These are phyloP conservation scores for Exserohilum turcica DNA, from an alignment of 2,329 filamentous ascomycete species.

Conservation along the genomic window DNA sequence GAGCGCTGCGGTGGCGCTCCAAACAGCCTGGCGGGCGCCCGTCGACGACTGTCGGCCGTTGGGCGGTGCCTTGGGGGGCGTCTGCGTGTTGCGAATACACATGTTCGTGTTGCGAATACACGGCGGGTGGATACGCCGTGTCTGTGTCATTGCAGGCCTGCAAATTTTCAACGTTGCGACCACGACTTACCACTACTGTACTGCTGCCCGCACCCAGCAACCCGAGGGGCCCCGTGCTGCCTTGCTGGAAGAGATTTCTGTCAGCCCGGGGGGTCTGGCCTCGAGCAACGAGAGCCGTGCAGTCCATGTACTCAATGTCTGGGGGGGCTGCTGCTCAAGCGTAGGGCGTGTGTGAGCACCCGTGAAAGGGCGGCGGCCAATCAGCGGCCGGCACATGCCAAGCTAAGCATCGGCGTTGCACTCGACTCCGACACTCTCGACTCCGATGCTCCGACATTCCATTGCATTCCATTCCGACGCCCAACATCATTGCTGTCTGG, in stretches of 20 bases:
- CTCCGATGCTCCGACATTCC: too few species aligned
- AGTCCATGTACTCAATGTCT: too few species aligned
- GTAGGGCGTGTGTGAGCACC: conserved; percentile 20
- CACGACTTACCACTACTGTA: conserved; percentile 23
- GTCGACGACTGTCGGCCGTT: too few species aligned
- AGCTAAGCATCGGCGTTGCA: too few species aligned
- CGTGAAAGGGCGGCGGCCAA: conserved; percentile 22
- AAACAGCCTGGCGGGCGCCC: too few species aligned
- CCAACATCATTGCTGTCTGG: conserved; percentile 1
- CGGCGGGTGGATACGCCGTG: conserved; percentile 30
- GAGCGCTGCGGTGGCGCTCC: too few species aligned
- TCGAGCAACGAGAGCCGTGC: too few species aligned
- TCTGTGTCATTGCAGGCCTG: conserved; percentile 27
- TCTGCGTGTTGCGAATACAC: conserved; percentile 16
- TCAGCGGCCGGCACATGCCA: too few species aligned
- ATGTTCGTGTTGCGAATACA: conserved; percentile 15
- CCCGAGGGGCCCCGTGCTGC: conserved; percentile 20
- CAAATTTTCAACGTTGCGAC: conserved; percentile 32
- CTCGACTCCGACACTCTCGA: too few species aligned
- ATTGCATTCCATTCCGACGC: too few species aligned
- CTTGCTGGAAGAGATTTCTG: conserved; percentile 4
- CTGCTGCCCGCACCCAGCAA: conserved; percentile 11
- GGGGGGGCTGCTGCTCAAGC: not conserved
- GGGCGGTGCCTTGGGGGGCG: too few species aligned
- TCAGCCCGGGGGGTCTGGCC: not conserved